These are phyloP conservation scores for Alternaria sp. DNA, from an alignment of 2,329 filamentous ascomycete genomes.

Conservation along the genomic window DNA sequence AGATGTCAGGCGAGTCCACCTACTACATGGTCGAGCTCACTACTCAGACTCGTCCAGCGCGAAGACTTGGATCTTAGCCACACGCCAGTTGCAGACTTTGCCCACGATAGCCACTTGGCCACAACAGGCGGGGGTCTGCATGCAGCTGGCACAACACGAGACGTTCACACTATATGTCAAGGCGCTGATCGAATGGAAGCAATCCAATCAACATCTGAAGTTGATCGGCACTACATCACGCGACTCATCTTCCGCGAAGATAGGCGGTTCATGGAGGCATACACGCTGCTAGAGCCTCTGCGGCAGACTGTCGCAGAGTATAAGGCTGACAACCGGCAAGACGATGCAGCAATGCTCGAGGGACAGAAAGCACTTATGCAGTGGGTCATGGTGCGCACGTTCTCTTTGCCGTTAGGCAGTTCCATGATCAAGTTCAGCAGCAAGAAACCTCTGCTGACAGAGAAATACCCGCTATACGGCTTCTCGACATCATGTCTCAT, in stretches of 20 bases:
- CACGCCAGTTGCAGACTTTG: slow-evolving; percentile 22
- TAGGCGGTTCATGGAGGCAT: slow-evolving; percentile 84
- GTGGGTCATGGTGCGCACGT: slow-evolving; percentile 81
- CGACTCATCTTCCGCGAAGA: slow-evolving; percentile 90
- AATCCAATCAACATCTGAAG: slow-evolving; percentile 80
- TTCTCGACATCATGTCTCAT: slow-evolving; percentile 93
- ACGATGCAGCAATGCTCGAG: slow-evolving; percentile 86
- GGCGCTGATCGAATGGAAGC: slow-evolving; percentile 67
- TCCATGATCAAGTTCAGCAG: slow-evolving; percentile 88
- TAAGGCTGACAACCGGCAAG: slow-evolving; percentile 75
- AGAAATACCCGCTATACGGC: slow-evolving; percentile 86
- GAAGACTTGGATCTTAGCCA: slow-evolving; percentile 70
- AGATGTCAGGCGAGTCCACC: slow-evolving; percentile 84
- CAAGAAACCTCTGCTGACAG: slow-evolving; percentile 85
- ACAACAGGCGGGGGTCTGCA: slow-evolving; percentile 20
- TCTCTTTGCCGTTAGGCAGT: slow-evolving; percentile 86
- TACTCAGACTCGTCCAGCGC: slow-evolving; percentile 78
- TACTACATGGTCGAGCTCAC: slow-evolving; percentile 71
- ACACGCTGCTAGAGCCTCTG: slow-evolving; percentile 82
- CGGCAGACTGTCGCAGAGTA: slow-evolving; percentile 81
- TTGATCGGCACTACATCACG: slow-evolving; percentile 80
- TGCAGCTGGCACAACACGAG: slow-evolving; percentile 53
- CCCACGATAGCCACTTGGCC: slow-evolving; percentile 33
- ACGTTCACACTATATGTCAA: slow-evolving; percentile 79
- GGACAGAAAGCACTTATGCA: slow-evolving; percentile 91